These are phyloP conservation scores for Cercospora sojina DNA, from an alignment of 2,329 filamentous ascomycete species.

Conservation along the genomic window DNA sequence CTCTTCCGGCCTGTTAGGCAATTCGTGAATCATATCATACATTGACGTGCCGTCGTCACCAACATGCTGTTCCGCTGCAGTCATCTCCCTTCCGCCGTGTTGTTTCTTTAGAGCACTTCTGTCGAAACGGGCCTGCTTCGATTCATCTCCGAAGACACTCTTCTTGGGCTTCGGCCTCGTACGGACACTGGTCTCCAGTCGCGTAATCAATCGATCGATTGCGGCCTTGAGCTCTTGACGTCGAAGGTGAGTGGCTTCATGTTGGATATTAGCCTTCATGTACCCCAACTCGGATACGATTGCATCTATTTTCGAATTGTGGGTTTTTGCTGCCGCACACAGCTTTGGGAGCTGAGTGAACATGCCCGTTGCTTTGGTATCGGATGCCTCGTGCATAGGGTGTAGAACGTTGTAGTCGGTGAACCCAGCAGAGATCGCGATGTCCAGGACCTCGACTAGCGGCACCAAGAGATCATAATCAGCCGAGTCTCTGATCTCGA, in stretches of 20 bases:
- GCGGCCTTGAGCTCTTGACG: constrained; percentile 74
- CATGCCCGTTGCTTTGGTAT: background rate
- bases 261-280: constrained; percentile 26
- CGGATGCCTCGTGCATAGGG: constrained; percentile 1
- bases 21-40: background rate
- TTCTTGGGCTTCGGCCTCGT: constrained; percentile 50
- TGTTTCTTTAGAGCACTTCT: background rate
- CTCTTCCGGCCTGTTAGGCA: background rate
- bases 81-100: background rate
- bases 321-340: constrained; percentile 48
- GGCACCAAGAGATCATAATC: constrained; percentile 69
- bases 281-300: constrained; percentile 60
- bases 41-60: background rate
- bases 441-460: constrained; percentile 67
- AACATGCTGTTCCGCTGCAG: background rate
- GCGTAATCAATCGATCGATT: constrained; percentile 71
- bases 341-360: constrained; percentile 19
- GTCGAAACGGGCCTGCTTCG: constrained; percentile 6
- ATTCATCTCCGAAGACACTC: constrained; percentile 29
- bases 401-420: constrained; percentile 31
- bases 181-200: constrained; percentile 69
- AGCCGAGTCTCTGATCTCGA: constrained; percentile 55
- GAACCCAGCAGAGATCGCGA: constrained; percentile 68
- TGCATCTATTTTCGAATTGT: constrained; percentile 70
- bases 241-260: constrained; percentile 67